Conservation (phyloP, 2,329 filamentous ascomycete genomes). For the Ophiostoma sp. region DNA sequence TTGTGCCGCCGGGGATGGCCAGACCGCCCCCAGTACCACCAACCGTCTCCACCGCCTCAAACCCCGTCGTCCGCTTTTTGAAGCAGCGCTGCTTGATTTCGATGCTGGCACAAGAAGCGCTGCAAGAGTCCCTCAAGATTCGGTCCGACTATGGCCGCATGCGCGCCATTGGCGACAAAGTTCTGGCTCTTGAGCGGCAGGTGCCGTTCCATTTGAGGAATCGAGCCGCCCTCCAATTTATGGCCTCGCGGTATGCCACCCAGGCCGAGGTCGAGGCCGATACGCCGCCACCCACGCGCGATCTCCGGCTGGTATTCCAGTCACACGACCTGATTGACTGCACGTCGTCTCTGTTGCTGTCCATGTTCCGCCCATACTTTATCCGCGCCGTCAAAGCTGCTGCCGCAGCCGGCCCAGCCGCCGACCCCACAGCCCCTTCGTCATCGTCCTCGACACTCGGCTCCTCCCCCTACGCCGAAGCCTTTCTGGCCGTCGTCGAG, state of each 20-base stretch:
- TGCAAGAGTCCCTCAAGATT: constrained; percentile 18
- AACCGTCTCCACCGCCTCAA: neutral
- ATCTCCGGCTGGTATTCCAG: neutral
- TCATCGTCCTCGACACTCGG: neutral
- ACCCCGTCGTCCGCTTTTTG: neutral
- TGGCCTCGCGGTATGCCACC: constrained; percentile 10
- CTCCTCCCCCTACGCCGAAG: neutral
- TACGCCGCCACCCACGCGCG: neutral
- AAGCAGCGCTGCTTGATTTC: neutral
- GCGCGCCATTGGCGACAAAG: constrained; percentile 1
- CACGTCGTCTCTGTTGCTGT: neutral
- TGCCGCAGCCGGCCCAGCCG: neutral
- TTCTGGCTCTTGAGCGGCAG: constrained; percentile 1
- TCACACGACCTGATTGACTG: constrained; percentile 16
- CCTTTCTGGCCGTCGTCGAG: constrained; percentile 13
- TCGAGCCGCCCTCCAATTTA: constrained; percentile 15
- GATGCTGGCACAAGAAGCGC: constrained; percentile 15
- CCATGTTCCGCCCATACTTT: constrained; percentile 18
- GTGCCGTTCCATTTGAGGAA: neutral
- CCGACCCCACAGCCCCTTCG: neutral
- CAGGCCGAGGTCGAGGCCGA: constrained; percentile 5
- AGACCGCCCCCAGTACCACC: neutral
- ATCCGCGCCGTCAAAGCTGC: constrained; percentile 6
- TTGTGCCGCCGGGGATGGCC: neutral
- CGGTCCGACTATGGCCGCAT: constrained; percentile 16